Evolutionary conservation across 305 asterid species (phyloP).

Genomic region (Solanum hybrid): DNA sequence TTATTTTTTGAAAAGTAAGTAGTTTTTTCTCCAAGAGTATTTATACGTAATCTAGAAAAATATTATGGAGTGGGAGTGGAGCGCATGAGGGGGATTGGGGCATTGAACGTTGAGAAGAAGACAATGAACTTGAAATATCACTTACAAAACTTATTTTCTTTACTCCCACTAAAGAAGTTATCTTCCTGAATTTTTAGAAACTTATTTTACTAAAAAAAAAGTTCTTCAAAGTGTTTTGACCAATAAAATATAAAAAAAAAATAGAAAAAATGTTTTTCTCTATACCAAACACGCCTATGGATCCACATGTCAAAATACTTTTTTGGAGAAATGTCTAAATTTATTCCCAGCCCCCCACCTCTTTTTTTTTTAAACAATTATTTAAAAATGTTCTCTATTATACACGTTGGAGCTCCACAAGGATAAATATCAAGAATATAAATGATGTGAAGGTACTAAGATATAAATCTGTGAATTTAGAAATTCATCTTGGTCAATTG

Average conservation of each 20-base stretch:
- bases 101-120: not conserved
- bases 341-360: too few species aligned
- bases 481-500: too few species aligned
- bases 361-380: too few species aligned
- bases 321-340: not conserved
- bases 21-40: fast-evolving
- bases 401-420: not conserved
- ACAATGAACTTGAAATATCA: not conserved
- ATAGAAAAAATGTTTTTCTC: too few species aligned
- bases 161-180: not conserved
- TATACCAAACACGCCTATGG: too few species aligned
- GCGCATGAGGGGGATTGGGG: not conserved
- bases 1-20: too few species aligned
- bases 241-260: too few species aligned
- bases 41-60: not conserved
- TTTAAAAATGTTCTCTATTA: not conserved
- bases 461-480: too few species aligned
- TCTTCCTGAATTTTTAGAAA: too few species aligned
- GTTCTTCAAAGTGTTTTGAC: too few species aligned
- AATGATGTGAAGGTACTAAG: not conserved
- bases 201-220: too few species aligned
- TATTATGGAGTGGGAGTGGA: not conserved
- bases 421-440: not conserved
- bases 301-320: too few species aligned
- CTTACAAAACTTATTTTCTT: not conserved